Percentiles rank a stretch among this genome's conserved stretches.
These are phyloP conservation scores for Leucogyrophana mollusca DNA, from an alignment of 768 basidiomycete species.

Conservation along the genomic window DNA sequence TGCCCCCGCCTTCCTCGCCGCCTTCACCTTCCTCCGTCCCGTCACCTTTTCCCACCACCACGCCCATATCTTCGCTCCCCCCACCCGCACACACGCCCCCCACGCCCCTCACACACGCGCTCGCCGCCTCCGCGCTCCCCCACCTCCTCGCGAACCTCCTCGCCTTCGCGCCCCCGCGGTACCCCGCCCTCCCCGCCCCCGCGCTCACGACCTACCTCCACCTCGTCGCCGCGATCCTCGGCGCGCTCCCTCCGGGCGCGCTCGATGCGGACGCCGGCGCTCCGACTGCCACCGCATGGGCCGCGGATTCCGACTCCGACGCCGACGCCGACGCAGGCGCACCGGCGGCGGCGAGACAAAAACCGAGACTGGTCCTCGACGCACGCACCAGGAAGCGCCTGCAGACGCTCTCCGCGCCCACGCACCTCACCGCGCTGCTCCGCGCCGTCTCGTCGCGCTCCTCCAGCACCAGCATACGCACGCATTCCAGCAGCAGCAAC, in stretches of 20 bases:
- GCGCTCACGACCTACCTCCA: slow-evolving; percentile 54
- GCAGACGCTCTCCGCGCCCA: slow-evolving; percentile 47
- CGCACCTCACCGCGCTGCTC: slow-evolving; percentile 59
- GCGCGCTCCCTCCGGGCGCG: slow-evolving; percentile 48
- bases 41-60: slow-evolving; percentile 41
- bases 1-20: slow-evolving; percentile 18
- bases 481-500: no score
- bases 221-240: slow-evolving; percentile 51
- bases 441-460: slow-evolving; percentile 37
- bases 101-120: slow-evolving; percentile 65
- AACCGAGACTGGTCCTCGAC: slow-evolving; percentile 41
- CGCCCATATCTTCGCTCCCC: slow-evolving; percentile 54
- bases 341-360: slow-evolving; percentile 5
- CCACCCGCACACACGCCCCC: slow-evolving; percentile 62
- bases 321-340: slow-evolving; percentile 28
- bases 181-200: slow-evolving; percentile 43
- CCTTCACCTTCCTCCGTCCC: slow-evolving; percentile 33
- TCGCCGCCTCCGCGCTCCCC: slow-evolving; percentile 40
- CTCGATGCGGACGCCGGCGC: slow-evolving; percentile 37
- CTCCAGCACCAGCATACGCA: slow-evolving; percentile 21
- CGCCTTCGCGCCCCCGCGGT: slow-evolving; percentile 63
- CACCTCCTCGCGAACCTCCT: slow-evolving; percentile 75
- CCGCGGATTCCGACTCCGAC: slow-evolving; percentile 41
- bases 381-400: slow-evolving; percentile 63
- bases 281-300: slow-evolving; percentile 11